Base-by-base conservation (phyloP, 805 yeast genomes). In the Huiozyma naganishii region DNA sequence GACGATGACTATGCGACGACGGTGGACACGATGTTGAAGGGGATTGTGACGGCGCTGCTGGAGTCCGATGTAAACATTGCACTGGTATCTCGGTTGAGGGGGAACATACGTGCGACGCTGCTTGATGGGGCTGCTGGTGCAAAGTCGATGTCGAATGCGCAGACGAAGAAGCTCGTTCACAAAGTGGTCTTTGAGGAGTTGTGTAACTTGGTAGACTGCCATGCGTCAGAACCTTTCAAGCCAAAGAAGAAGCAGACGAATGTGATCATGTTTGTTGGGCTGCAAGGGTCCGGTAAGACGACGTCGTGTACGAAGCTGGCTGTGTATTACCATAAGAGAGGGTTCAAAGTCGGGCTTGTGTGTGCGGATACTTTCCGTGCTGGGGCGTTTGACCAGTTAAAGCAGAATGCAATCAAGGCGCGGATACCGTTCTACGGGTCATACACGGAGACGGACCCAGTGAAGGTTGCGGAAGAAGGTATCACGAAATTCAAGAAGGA, bases 321-420 rank as follows among this genome's bases (percentile, higher is more conserved):
- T 0, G 95, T 87, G 1, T 89, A 85, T 61, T 92, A 92, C 62
- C 90, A 88, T 58, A 77, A 89, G 58, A 73, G 97, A 58, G 97
- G 97, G 2, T 87, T 80, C 66, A 89, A 88, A 61, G 95, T 87
- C 39, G 97, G 97, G 42, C 71, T 92, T 59, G 97, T 92, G 27
- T 92, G 98, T 76, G 98, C 98, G 1, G 98, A 92, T 70, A 92
- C 98, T 29, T 92, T 90, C 73, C 80, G 98, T 73, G 98, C 98
- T 33, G 98, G 98, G 73, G 98, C 98, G 2, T 90, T 90, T 70
- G 98, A 90, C 67, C 98, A 90, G 71, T 75, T 90, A 66, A 90
- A 92, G 63, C 98, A 90, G 66, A 90, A 90, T 65, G 97, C 98
- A 27, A 87, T 90, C 43, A 86, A 87, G 68, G 94, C 98, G 1